Evolutionary conservation across 2,329 filamentous ascomycete species (phyloP).

Genomic region (Phoma sp.): DNA sequence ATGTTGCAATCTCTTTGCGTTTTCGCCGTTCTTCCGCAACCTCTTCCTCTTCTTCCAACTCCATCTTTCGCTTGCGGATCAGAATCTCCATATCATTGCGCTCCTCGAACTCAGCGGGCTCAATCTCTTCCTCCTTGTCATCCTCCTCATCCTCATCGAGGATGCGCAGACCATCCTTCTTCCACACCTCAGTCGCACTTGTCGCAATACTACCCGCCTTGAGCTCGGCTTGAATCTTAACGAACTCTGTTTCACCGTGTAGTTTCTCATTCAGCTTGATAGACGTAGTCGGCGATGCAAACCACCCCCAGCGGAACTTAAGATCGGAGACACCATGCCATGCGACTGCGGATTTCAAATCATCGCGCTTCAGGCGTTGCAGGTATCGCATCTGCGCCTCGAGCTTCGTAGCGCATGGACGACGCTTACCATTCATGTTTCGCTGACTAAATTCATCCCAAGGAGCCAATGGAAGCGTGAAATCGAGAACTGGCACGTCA

Average conservation of each 20-base stretch:
- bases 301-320: conserved; percentile 57
- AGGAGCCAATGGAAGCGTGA: conserved; percentile 52
- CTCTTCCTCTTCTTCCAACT: conserved; percentile 29
- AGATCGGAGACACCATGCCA: conserved; percentile 54
- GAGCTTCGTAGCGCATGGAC: conserved; percentile 28
- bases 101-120: conserved; percentile 28
- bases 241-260: conserved; percentile 50
- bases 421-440: conserved; percentile 10
- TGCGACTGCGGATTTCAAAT: conserved; percentile 35
- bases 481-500: conserved; percentile 58
- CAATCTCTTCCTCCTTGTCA: conserved; percentile 48
- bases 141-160: conserved; percentile 49
- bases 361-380: conserved; percentile 43
- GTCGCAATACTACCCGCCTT: conserved; percentile 45
- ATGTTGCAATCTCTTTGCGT: neutral
- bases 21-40: conserved; percentile 2
- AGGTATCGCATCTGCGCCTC: conserved; percentile 44
- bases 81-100: conserved; percentile 46
- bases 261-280: conserved; percentile 50
- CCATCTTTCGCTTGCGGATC: conserved; percentile 48
- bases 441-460: conserved; percentile 53
- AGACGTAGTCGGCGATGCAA: conserved; percentile 51
- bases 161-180: conserved; percentile 56
- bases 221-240: conserved; percentile 46
- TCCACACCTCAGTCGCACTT: conserved; percentile 56